Evolutionary conservation across 2,329 filamentous ascomycete species (phyloP).

Genomic region (Phoma sp.): DNA sequence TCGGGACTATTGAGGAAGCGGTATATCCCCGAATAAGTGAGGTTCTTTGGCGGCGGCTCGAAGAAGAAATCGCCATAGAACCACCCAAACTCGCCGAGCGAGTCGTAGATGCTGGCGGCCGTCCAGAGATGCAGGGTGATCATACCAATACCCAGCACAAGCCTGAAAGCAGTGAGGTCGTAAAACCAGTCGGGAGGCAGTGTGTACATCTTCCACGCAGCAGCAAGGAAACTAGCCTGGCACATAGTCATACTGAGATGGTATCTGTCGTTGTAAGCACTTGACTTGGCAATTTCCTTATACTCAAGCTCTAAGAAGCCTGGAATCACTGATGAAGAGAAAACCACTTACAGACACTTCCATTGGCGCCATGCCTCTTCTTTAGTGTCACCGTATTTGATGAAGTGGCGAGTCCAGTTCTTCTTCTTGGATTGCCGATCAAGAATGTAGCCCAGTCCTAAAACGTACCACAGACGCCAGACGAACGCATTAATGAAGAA

Average conservation of each 20-base stretch:
- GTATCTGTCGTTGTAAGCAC: constrained; percentile 55
- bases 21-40: constrained; percentile 97
- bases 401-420: constrained; percentile 94
- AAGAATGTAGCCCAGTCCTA: constrained; percentile 85
- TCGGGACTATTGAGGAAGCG: constrained; percentile 98
- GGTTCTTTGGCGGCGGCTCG: constrained; percentile 76
- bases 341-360: constrained; percentile 71
- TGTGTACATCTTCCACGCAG: constrained; percentile 95
- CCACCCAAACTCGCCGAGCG: constrained; percentile 96
- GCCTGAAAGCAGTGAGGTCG: constrained; percentile 82
- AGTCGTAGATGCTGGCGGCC: constrained; percentile 89
- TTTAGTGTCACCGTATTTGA: constrained; percentile 91
- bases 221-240: constrained; percentile 85
- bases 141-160: constrained; percentile 80
- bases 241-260: constrained; percentile 91
- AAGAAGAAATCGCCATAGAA: constrained; percentile 99
- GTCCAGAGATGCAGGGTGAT: constrained; percentile 93
- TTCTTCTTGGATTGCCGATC: constrained; percentile 87
- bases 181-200: constrained; percentile 86
- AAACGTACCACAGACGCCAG: constrained; percentile 91
- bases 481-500: constrained; percentile 80
- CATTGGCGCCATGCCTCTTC: constrained; percentile 96
- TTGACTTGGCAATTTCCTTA: background rate
- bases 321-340: too few relatives aligned
- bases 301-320: background rate